Evolutionary conservation across 352 stramenopile genomes (phyloP), one percentile per base, ranked within the genome.

Genomic region (Globisporangium nodosum): DNA sequence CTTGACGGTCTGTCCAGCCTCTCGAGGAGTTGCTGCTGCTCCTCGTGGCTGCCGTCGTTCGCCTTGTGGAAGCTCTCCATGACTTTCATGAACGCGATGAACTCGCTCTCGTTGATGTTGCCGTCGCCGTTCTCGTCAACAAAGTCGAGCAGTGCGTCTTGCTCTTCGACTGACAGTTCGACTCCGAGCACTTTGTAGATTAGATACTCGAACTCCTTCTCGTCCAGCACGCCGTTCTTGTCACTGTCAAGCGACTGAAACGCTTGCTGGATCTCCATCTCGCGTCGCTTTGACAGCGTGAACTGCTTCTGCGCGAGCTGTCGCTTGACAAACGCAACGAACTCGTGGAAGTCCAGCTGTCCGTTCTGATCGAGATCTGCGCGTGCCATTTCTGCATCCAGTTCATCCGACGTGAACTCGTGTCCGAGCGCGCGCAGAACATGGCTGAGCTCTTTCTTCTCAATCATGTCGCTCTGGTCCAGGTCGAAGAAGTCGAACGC

Each of bases 401-500:
- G 62, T n/a, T 93, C 81, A 39, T 82, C 67, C 0, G 70, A 73
- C 1, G 80, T 87, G 30, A 91, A 81, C 43, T 93, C 81, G 55
- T 93, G 73, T 1, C 78, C 83, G 11, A 93, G 58, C 1, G 81
- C 83, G 27, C 78, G 73, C 4, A 93, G 60, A 2, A 93, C 76
- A 37, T 88, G 76, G 11, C 63, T 71, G 18, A 93, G 61, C 50
- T 91, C 81, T 13, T 70, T 67, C 49, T 87, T 88, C 40, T 88
- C 80, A 18, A 93, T 93, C 1, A 74, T 80, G 16, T 74, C 73
- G 18, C 70, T 91, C 27, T 80, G 75, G 39, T 93, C 77, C 5
- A 85, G 56, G 47, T 93, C 83, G 50, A 89, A 93, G 42, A 91
- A 91, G 43, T 91, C 81, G 49, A 91, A 93, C 15, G 77, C 83